These are phyloP conservation scores for Ambrosia trifida DNA, from an alignment of 129 eudicot genomes.

Conservation along the genomic window DNA sequence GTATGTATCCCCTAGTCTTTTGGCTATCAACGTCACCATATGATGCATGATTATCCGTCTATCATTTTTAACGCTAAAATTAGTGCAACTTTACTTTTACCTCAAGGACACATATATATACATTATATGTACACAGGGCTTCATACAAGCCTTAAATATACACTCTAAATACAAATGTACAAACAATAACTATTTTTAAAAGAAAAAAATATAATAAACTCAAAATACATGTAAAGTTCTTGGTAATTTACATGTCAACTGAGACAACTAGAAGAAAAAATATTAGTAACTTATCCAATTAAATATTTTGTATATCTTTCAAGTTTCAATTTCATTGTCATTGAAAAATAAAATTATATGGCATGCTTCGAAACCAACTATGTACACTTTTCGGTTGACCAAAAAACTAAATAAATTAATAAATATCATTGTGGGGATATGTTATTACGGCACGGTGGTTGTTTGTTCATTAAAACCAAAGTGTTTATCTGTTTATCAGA, in stretches of 20 bases:
- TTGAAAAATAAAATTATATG: constrained; percentile 28
- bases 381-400: background rate
- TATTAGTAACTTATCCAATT: background rate
- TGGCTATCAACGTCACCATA: too few species aligned
- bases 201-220: constrained; percentile 7
- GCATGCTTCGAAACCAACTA: background rate
- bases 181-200: background rate
- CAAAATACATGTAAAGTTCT: background rate
- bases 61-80: too few species aligned
- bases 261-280: background rate
- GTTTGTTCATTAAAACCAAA: background rate
- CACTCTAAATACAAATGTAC: background rate
- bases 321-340: constrained; percentile 12
- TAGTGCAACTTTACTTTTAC: too few species aligned
- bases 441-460: constrained; percentile 27
- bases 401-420: background rate
- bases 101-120: too few species aligned
- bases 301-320: too few species aligned
- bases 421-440: background rate
- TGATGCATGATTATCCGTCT: too few species aligned
- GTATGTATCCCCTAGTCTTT: too few species aligned
- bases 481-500: background rate
- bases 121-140: too few species aligned
- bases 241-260: constrained; percentile 20
- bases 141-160: background rate